phyloP scores from a whole-genome alignment of 805 yeast species.

The Yamadazyma nakazawae region DNA sequence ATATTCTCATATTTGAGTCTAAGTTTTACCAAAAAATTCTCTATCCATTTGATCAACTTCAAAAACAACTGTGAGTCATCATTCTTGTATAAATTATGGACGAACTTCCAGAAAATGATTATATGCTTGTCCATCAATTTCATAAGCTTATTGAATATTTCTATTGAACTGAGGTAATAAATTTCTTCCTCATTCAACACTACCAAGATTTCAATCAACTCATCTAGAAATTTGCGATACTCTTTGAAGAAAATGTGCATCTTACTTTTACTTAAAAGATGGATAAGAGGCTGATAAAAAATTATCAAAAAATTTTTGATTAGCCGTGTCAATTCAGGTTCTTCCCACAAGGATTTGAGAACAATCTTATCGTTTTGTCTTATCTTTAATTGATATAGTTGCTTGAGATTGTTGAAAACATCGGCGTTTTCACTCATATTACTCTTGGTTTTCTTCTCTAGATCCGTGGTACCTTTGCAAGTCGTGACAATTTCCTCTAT shows the following conservation, averaged over 20 bases:
- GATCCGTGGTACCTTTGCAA: not conserved
- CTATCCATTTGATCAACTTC: slow-evolving; percentile 71
- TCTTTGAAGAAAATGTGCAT: slow-evolving; percentile 38
- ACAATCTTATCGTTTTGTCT: slow-evolving; percentile 74
- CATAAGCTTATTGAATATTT: slow-evolving; percentile 66
- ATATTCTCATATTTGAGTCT: slow-evolving; percentile 53
- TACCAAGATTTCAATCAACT: slow-evolving; percentile 66
- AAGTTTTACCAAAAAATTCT: slow-evolving; percentile 59
- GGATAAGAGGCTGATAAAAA: slow-evolving; percentile 41
- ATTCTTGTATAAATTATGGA: slow-evolving; percentile 77
- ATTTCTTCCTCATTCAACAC: slow-evolving; percentile 49
- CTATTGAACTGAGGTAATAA: slow-evolving; percentile 45
- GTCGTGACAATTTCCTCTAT: slow-evolving; percentile 1
- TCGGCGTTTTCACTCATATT: not conserved
- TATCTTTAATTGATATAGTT: slow-evolving; percentile 59
- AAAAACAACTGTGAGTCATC: slow-evolving; percentile 73
- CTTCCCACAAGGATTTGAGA: slow-evolving; percentile 77
- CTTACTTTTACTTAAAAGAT: slow-evolving; percentile 33
- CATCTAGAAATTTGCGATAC: slow-evolving; percentile 37
- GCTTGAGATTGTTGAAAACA: slow-evolving; percentile 45
- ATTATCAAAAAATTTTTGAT: slow-evolving; percentile 63
- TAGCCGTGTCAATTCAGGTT: slow-evolving; percentile 74
- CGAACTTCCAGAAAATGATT: slow-evolving; percentile 65
- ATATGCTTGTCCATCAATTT: slow-evolving; percentile 69
- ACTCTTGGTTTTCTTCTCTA: not conserved